Conservation (phyloP, 805 yeast species). For the Cyberlindnera meyerae region DNA sequence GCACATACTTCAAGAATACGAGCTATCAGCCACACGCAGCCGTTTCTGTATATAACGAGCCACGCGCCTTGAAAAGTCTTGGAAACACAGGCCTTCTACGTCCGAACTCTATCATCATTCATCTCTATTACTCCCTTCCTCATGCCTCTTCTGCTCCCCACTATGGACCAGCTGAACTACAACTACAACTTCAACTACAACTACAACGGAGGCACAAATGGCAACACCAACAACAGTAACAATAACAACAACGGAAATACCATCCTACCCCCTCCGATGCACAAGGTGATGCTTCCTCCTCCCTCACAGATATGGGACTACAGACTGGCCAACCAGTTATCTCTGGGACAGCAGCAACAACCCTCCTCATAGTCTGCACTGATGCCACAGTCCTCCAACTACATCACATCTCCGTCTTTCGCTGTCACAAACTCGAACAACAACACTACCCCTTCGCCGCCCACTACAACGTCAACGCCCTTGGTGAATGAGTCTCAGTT, state of each 20-base stretch:
- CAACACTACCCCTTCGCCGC: slow-evolving; percentile 7
- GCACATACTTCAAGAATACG: slow-evolving; percentile 6
- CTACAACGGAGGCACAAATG: too few species aligned
- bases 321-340: slow-evolving; percentile 3
- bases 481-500: slow-evolving; percentile 1
- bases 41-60: slow-evolving; percentile 10
- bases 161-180: too few species aligned
- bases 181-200: slow-evolving; percentile 1
- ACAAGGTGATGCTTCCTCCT: slow-evolving; percentile 17
- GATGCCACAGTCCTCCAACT: slow-evolving; percentile 14
- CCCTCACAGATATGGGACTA: slow-evolving; percentile 17
- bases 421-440: slow-evolving; percentile 5
- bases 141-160: not conserved
- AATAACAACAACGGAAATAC: slow-evolving; percentile 1
- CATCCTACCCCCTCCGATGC: slow-evolving; percentile 17
- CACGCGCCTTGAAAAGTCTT: not conserved
- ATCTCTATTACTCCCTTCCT: too few species aligned
- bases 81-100: too few species aligned
- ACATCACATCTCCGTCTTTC: slow-evolving; percentile 4
- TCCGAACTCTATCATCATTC: not conserved
- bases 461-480: slow-evolving; percentile 4
- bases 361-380: slow-evolving; percentile 8
- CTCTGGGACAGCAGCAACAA: slow-evolving; percentile 11
- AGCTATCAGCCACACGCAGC: slow-evolving; percentile 2
- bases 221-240: too few species aligned